Base-by-base conservation (phyloP, 164 flowering plant genomes). In the Kingdonia uniflora region DNA sequence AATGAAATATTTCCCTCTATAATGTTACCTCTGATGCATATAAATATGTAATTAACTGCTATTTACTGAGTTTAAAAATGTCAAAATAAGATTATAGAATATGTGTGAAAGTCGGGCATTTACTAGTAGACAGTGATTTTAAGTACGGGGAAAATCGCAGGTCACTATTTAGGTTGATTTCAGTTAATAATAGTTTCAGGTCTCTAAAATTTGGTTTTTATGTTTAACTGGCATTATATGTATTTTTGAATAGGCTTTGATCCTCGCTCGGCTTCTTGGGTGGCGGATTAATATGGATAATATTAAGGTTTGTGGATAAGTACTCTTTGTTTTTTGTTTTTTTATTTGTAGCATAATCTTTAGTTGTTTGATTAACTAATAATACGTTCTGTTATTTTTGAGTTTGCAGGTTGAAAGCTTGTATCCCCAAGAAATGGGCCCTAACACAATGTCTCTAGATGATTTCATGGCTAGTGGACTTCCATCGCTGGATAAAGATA, bases 251-350 rank as follows among this genome's bases (percentile, higher is more conserved):
- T 74, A 89, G 97, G 96, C 84, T 52, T 62, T 90, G 79, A 90
- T 90, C 61, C 77, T 90, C 65, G 80, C 87, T 57, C 80, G 94
- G 57, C 89, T 87, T 67, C 90, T 90, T 51, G 95, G 96, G 24
- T 65, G 62, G 69, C 71, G 71, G 33, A 74, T 83, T 49, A 62
- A 72, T 58, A 47, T 87, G 73, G 76, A 79, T 45, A 62, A 60
- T 69, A 76, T 87, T 16, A 71, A 82, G 80, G 97, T 87, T 38
- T 24, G 61, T 41, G 33, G 11, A 15, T 44, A 15, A 15, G 11
- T n/a, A n/a, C 21, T 44, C 19, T 2, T 44, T 15, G 11, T 44
- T 11, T 41, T 41, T 44, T 44, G 10, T 29, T 29, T 8, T 8
- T 29, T 29, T 4, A 29, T 8, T 29, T 3, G 4, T 29, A 29